Conservation (phyloP, 192 early-diverging fungal species). For the Coemansia sp. region DNA sequence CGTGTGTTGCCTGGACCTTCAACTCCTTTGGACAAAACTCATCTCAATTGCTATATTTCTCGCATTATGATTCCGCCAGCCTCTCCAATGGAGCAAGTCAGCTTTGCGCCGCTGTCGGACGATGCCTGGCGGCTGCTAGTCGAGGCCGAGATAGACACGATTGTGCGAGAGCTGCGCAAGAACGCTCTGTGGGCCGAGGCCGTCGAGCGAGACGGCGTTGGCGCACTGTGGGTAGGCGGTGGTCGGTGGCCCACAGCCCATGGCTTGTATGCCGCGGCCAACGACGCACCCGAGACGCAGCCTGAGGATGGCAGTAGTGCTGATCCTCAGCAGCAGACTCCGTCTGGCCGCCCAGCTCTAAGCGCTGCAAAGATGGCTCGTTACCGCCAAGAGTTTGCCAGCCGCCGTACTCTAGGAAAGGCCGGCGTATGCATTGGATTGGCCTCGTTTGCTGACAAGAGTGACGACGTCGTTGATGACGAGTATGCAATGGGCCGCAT, state of each 20-base stretch:
- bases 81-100: neutral
- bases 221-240: conserved; percentile 58
- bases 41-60: neutral
- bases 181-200: conserved; percentile 52
- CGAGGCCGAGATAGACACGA: conserved; percentile 54
- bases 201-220: conserved; percentile 47
- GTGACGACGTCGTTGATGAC: conserved; percentile 28
- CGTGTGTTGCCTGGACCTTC: neutral
- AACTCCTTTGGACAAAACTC: neutral
- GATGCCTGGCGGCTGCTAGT: conserved; percentile 55
- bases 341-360: neutral
- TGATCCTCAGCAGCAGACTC: neutral
- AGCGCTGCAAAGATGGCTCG: conserved; percentile 14
- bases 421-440: conserved; percentile 49
- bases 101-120: conserved; percentile 26
- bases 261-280: neutral
- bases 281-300: neutral
- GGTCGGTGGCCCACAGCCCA: conserved; percentile 45
- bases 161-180: conserved; percentile 59
- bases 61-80: neutral
- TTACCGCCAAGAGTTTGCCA: conserved; percentile 39
- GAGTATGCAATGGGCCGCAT: conserved; percentile 38
- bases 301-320: neutral
- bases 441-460: conserved; percentile 44
- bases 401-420: conserved; percentile 46